These are phyloP conservation scores for Ogataea hybrid DNA, from an alignment of 1,139 yeast species.

Conservation along the genomic window DNA sequence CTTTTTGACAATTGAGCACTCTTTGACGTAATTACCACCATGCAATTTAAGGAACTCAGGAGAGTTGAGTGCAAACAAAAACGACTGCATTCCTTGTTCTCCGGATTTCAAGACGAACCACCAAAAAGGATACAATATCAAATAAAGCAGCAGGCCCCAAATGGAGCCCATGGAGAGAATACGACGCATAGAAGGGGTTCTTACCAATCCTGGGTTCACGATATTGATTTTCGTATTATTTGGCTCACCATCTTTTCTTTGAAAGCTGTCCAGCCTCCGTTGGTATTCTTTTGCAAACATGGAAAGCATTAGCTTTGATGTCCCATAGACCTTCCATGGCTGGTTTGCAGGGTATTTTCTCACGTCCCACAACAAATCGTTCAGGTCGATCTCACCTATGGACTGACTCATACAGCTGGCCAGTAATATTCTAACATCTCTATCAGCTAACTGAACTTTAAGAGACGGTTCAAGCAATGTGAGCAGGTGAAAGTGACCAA, in stretches of 20 bases:
- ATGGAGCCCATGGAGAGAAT: slow-evolving; percentile 75
- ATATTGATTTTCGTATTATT: slow-evolving; percentile 68
- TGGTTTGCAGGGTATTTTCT: slow-evolving; percentile 56
- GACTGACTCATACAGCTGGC: slow-evolving; percentile 78
- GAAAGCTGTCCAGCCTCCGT: slow-evolving; percentile 45
- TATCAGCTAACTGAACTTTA: slow-evolving; percentile 86
- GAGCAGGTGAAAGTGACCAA: slow-evolving; percentile 76
- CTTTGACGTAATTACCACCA: slow-evolving; percentile 72
- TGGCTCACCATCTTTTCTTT: slow-evolving; percentile 49
- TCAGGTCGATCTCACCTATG: slow-evolving; percentile 60
- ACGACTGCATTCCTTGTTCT: slow-evolving; percentile 75
- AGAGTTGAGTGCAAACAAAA: slow-evolving; percentile 65
- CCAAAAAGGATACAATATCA: slow-evolving; percentile 75
- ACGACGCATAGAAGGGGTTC: slow-evolving; percentile 83
- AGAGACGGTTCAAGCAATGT: slow-evolving; percentile 78
- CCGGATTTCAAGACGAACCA: slow-evolving; percentile 78
- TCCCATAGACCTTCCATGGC: slow-evolving; percentile 80
- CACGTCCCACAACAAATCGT: slow-evolving; percentile 64
- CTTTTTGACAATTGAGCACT: slow-evolving; percentile 54
- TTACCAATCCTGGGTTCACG: slow-evolving; percentile 90
- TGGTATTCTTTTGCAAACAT: slow-evolving; percentile 78
- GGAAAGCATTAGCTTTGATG: slow-evolving; percentile 73
- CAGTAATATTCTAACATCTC: slow-evolving; percentile 81
- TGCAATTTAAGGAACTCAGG: slow-evolving; percentile 60
- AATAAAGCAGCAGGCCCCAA: slow-evolving; percentile 61